phyloP scores from a whole-genome alignment of 345 rosid species.

The Microthlaspi erraticum region DNA sequence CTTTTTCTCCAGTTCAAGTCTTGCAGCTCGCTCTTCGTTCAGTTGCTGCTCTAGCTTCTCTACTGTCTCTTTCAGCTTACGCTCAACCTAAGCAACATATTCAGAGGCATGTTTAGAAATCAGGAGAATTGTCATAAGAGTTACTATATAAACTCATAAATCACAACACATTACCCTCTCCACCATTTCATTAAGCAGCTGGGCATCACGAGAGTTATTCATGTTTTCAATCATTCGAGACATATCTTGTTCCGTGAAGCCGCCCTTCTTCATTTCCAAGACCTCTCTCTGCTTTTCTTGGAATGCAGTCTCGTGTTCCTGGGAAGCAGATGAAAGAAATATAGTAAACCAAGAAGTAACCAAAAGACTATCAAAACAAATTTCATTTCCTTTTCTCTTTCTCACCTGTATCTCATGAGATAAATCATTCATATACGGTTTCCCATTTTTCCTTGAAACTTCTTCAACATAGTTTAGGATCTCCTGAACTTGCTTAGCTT shows the following conservation, averaged over 20 bases:
- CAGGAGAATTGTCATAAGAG: too few species aligned
- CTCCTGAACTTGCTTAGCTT: constrained; percentile 53
- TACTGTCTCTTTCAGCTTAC: constrained; percentile 56
- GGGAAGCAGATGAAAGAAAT: too few species aligned
- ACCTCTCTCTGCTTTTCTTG: background rate
- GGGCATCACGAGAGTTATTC: background rate
- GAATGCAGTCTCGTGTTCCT: background rate
- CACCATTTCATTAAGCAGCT: background rate
- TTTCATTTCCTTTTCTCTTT: too few species aligned
- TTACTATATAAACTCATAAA: too few species aligned
- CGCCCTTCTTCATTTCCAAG: background rate
- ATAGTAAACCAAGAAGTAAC: background rate
- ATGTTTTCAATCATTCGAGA: background rate
- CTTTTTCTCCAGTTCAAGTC: too few species aligned
- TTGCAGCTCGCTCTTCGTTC: constrained; percentile 33
- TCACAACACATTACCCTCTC: constrained; percentile 15
- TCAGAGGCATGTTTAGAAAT: background rate
- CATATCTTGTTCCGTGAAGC: background rate
- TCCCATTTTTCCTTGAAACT: constrained; percentile 55
- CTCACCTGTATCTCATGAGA: constrained; percentile 60
- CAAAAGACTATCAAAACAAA: background rate
- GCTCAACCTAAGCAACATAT: constrained; percentile 67
- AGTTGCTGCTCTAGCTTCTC: constrained; percentile 65
- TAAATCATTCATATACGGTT: constrained; percentile 65
- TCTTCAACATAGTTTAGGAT: constrained; percentile 57